phyloP scores from a whole-genome alignment of 495 filamentous ascomycete genomes.

The Xylaria grammica region DNA sequence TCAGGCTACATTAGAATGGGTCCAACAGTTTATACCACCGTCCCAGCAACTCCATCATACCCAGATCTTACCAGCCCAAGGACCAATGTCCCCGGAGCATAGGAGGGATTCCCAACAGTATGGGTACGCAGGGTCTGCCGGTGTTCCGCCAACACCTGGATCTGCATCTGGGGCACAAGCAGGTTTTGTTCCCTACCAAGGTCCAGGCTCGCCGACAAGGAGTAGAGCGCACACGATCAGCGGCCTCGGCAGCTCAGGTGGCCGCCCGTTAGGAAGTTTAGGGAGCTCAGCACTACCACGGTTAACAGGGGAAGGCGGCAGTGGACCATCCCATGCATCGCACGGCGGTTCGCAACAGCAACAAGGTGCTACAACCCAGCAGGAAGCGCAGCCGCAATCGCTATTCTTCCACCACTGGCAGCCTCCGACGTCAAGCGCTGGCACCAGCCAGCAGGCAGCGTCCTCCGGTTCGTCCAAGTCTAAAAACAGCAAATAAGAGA shows the following conservation, averaged over 20 bases:
- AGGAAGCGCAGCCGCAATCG: slow-evolving; percentile 66
- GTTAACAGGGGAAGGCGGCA: slow-evolving; percentile 33
- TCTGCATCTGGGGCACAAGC: slow-evolving; percentile 46
- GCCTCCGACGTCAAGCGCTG: slow-evolving; percentile 69
- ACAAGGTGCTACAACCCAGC: slow-evolving; percentile 47
- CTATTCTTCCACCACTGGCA: slow-evolving; percentile 95
- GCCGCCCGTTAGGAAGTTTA: slow-evolving; percentile 34
- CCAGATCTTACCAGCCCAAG: slow-evolving; percentile 57
- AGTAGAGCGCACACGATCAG: slow-evolving; percentile 42
- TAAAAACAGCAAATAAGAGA: slow-evolving; percentile 56
- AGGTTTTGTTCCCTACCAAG: slow-evolving; percentile 39
- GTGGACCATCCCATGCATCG: slow-evolving; percentile 26
- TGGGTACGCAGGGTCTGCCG: slow-evolving; percentile 47
- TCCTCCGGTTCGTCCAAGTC: slow-evolving; percentile 70
- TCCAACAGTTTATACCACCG: slow-evolving; percentile 68
- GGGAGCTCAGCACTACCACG: slow-evolving; percentile 37
- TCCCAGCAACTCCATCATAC: slow-evolving; percentile 58
- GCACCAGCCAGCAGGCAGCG: slow-evolving; percentile 65
- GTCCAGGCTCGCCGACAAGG: slow-evolving; percentile 49
- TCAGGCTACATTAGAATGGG: slow-evolving; percentile 68
- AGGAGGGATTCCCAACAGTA: slow-evolving; percentile 53
- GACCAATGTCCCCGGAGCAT: slow-evolving; percentile 51
- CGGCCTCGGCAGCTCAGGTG: slow-evolving; percentile 41
- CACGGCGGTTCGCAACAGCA: slow-evolving; percentile 35
- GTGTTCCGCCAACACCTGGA: slow-evolving; percentile 52